A percentile compares a stretch with the other conserved stretches of the same genome.
phyloP scores from a whole-genome alignment of 2,329 filamentous ascomycete genomes.

The Colletotrichum sp. region DNA sequence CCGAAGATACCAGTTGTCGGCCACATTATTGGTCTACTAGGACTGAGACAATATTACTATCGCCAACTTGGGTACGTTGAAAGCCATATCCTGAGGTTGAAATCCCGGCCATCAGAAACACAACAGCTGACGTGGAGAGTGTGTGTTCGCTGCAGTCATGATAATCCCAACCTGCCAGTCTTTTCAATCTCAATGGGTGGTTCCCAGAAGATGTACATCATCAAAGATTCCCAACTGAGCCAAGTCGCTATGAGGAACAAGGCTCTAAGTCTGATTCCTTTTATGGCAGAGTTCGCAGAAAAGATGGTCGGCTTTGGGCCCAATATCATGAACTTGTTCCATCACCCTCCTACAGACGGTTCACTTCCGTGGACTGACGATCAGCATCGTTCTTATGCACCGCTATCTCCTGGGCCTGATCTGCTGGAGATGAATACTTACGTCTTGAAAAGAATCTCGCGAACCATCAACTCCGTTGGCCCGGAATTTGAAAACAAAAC shows the following conservation, averaged over 20 bases:
- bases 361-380: slow-evolving; percentile 27
- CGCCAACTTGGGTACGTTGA: neutral
- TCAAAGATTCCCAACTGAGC: neutral
- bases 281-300: slow-evolving; percentile 41
- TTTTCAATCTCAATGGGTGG: neutral
- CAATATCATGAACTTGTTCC: slow-evolving; percentile 39
- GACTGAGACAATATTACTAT: neutral
- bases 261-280: slow-evolving; percentile 47
- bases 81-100: neutral
- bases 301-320: slow-evolving; percentile 41
- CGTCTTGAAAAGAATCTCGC: slow-evolving; percentile 37
- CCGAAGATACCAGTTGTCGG: slow-evolving; percentile 48
- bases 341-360: slow-evolving; percentile 34
- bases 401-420: neutral
- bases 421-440: slow-evolving; percentile 17
- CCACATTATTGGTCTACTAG: slow-evolving; percentile 48
- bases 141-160: neutral
- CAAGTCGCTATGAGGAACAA: neutral
- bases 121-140: neutral
- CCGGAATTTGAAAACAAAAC: neutral
- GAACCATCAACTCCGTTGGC: slow-evolving; percentile 28
- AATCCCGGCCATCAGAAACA: neutral
- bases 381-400: neutral
- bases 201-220: neutral
- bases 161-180: neutral